Conservation (phyloP, 768 basidiomycete genomes). For the Russula compacta region DNA sequence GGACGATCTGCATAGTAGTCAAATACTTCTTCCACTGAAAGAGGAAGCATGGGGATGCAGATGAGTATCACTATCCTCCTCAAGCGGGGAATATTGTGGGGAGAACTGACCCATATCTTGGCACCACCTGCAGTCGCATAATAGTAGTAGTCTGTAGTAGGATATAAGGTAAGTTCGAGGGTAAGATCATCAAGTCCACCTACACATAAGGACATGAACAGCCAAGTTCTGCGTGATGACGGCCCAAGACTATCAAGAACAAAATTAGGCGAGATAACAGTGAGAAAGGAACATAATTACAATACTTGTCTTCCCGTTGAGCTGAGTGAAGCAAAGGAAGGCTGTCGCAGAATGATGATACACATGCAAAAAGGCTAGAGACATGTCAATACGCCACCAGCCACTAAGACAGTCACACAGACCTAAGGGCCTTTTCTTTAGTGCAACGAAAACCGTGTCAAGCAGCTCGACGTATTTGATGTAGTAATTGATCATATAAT, state of each 20-base stretch:
- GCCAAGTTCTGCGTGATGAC: slow-evolving; percentile 84
- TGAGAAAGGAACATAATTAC: slow-evolving; percentile 30
- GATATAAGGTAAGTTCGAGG: slow-evolving; percentile 5
- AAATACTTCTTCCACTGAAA: slow-evolving; percentile 96
- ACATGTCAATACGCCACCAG: background rate
- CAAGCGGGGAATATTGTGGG: background rate
- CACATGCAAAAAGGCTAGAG: slow-evolving; percentile 88
- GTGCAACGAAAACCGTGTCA: slow-evolving; percentile 92
- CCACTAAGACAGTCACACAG: slow-evolving; percentile 24
- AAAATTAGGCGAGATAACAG: background rate
- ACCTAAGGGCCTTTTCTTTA: slow-evolving; percentile 99
- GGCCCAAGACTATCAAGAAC: slow-evolving; percentile 76
- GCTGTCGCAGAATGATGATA: slow-evolving; percentile 99
- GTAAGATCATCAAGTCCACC: slow-evolving; percentile 27
- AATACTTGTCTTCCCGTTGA: slow-evolving; percentile 90
- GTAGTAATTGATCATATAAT: slow-evolving; percentile 98
- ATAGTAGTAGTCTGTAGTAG: slow-evolving; percentile 86
- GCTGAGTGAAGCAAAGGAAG: slow-evolving; percentile 85
- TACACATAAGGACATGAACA: slow-evolving; percentile 98
- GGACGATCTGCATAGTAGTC: slow-evolving; percentile 92
- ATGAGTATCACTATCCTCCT: background rate
- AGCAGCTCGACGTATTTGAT: slow-evolving; percentile 96
- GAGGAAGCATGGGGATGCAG: background rate
- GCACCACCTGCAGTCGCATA: slow-evolving; percentile 96
- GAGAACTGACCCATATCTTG: slow-evolving; percentile 76